These are phyloP conservation scores for Smallanthus sonchifolius DNA, from an alignment of 129 eudicot species.

Conservation along the genomic window DNA sequence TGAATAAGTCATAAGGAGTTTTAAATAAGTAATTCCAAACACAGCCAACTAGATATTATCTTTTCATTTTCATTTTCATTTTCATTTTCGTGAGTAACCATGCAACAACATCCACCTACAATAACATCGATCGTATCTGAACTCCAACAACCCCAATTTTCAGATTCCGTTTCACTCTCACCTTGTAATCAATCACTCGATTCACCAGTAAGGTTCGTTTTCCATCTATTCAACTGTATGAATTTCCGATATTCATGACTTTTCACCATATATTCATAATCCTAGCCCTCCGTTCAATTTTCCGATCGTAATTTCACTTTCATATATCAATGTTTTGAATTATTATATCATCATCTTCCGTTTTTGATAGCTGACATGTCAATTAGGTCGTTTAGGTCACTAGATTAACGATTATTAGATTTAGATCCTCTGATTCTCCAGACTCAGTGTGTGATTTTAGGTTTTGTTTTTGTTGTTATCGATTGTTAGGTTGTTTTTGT, in stretches of 20 bases:
- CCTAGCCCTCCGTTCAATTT: conserved; percentile 13
- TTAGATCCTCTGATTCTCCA: conserved; percentile 3
- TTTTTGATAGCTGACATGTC: not conserved
- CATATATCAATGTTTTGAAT: conserved; percentile 1
- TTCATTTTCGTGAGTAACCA: conserved; percentile 16
- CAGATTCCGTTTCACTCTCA: not conserved
- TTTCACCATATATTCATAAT: conserved; percentile 8
- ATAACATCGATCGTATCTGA: conserved; percentile 23
- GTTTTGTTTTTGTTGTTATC: not conserved
- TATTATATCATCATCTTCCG: not conserved
- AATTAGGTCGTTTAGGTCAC: conserved; percentile 9
- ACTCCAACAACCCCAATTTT: conserved; percentile 15
- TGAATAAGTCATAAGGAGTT: too few species aligned
- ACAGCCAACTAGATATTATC: too few species aligned
- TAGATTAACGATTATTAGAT: not conserved
- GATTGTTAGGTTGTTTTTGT: not conserved
- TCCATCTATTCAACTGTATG: conserved; percentile 9
- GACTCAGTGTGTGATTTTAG: conserved; percentile 19
- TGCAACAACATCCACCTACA: conserved; percentile 21
- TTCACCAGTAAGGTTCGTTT: conserved; percentile 14
- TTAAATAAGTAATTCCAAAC: too few species aligned
- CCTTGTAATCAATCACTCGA: not conserved
- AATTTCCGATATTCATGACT: not conserved
- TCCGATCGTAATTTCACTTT: conserved; percentile 14
- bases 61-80: too few species aligned